Percentiles rank a stretch among this genome's conserved stretches.
These are phyloP conservation scores for Fusarium algeriense DNA, from an alignment of 2,329 filamentous ascomycete genomes.

Conservation along the genomic window DNA sequence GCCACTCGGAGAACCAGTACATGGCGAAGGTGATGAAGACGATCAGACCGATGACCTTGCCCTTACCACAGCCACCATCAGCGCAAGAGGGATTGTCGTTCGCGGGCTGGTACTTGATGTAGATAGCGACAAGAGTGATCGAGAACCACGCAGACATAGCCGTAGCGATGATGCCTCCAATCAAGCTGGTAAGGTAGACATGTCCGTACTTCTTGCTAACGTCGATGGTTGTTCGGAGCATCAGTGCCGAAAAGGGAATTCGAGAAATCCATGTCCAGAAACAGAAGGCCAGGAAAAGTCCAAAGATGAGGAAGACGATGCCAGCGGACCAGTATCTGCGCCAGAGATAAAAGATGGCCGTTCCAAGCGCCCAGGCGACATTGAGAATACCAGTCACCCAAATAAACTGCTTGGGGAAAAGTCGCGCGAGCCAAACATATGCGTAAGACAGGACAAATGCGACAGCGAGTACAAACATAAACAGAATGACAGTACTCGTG, in stretches of 20 bases:
- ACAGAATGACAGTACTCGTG: constrained; percentile 88
- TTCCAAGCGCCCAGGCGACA: constrained; percentile 85
- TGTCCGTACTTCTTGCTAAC: constrained; percentile 87
- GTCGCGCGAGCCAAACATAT: constrained; percentile 81
- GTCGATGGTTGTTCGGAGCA: constrained; percentile 88
- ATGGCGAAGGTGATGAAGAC: constrained; percentile 91
- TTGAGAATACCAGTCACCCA: constrained; percentile 94
- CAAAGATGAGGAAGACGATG: constrained; percentile 86
- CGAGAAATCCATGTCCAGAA: constrained; percentile 91
- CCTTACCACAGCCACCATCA: constrained; percentile 75
- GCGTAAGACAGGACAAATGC: constrained; percentile 80
- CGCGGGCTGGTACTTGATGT: constrained; percentile 82
- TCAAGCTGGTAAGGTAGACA: constrained; percentile 85
- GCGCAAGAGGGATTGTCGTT: constrained; percentile 64
- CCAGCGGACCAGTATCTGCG: constrained; percentile 83
- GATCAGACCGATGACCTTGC: constrained; percentile 84
- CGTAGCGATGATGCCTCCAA: constrained; percentile 82
- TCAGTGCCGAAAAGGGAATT: constrained; percentile 91
- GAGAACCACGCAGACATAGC: constrained; percentile 88
- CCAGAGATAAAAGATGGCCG: constrained; percentile 86
- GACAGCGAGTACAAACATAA: constrained; percentile 80
- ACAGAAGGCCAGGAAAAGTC: constrained; percentile 79
- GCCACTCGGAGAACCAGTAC: constrained; percentile 94
- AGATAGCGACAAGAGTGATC: constrained; percentile 86
- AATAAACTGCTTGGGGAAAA: constrained; percentile 90